Percentiles rank a stretch among this genome's conserved stretches.
Conservation (phyloP, 805 yeast species). For the Middelhovenomyces tepae region DNA sequence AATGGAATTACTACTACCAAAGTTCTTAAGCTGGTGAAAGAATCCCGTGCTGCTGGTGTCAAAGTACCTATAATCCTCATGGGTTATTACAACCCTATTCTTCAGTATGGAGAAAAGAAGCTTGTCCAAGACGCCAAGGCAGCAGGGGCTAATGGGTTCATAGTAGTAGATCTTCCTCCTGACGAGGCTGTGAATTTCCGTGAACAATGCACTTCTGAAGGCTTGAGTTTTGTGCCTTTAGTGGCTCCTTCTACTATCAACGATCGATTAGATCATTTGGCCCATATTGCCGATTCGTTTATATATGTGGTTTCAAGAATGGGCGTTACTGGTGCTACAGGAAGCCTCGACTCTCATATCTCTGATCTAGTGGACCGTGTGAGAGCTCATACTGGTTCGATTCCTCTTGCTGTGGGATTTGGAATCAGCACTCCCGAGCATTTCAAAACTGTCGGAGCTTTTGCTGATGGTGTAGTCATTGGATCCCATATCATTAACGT, state of each 20-base stretch:
- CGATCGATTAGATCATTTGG: slow-evolving; percentile 68
- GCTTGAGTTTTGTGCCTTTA: slow-evolving; percentile 80
- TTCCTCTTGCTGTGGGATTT: slow-evolving; percentile 91
- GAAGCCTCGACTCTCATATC: slow-evolving; percentile 53
- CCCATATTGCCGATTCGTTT: slow-evolving; percentile 87
- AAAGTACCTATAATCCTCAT: slow-evolving; percentile 82
- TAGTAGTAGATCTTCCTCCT: slow-evolving; percentile 94
- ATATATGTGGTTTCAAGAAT: slow-evolving; percentile 93
- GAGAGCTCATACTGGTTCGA: slow-evolving; percentile 60
- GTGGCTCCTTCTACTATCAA: slow-evolving; percentile 97
- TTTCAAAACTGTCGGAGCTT: slow-evolving; percentile 63
- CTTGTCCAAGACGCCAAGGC: slow-evolving; percentile 66
- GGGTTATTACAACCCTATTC: slow-evolving; percentile 97
- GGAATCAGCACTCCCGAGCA: slow-evolving; percentile 95
- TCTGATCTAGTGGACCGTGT: slow-evolving; percentile 65
- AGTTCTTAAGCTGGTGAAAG: slow-evolving; percentile 60
- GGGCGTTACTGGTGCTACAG: slow-evolving; percentile 94
- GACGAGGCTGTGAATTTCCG: slow-evolving; percentile 92
- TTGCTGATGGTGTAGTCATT: slow-evolving; percentile 93
- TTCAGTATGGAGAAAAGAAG: slow-evolving; percentile 80
- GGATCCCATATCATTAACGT: slow-evolving; percentile 77
- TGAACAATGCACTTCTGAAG: slow-evolving; percentile 54
- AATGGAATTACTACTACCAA: slow-evolving; percentile 70
- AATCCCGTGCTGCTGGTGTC: slow-evolving; percentile 78
- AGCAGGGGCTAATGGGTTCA: slow-evolving; percentile 93